Evolutionary conservation across 2,329 filamentous ascomycete species (phyloP).

Genomic region (Fusarium sp.): DNA sequence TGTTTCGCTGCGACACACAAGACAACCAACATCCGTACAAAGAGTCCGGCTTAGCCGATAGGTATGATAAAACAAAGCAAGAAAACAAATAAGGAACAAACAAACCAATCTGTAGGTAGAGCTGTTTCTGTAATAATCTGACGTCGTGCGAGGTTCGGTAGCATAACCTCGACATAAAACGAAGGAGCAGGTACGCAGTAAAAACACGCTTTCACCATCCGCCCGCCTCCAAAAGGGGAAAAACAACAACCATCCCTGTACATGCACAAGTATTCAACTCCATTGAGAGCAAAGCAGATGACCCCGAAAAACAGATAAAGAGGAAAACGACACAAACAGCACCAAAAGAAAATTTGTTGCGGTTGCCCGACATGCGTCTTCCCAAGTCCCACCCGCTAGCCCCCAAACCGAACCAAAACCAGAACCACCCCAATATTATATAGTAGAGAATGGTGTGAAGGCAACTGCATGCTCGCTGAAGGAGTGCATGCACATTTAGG

Average conservation of each 20-base stretch:
- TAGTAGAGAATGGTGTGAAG: conserved; percentile 31
- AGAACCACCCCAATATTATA: conserved; percentile 44
- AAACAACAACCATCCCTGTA: conserved; percentile 18
- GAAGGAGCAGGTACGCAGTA: conserved; percentile 21
- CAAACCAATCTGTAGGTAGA: conserved; percentile 28
- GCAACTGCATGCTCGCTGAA: conserved; percentile 7
- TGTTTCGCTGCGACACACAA: no score
- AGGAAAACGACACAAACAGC: conserved; percentile 26
- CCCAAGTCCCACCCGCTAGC: conserved; percentile 43
- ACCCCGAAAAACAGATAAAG: conserved; percentile 20
- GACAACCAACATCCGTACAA: no score
- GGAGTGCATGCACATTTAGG: neutral
- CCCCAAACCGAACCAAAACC: conserved; percentile 36
- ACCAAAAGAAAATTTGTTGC: conserved; percentile 37
- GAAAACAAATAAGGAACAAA: conserved; percentile 23
- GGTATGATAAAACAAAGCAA: conserved; percentile 5
- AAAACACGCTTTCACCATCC: conserved; percentile 38
- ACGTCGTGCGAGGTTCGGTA: conserved; percentile 21
- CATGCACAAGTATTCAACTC: conserved; percentile 39
- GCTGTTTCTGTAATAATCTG: conserved; percentile 30
- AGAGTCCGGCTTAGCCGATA: no score
- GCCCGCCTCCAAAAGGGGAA: conserved; percentile 12
- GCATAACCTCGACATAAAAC: conserved; percentile 16
- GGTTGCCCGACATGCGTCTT: conserved; percentile 51
- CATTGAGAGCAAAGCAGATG: conserved; percentile 25